These are phyloP conservation scores for Lepidium didymum DNA, from an alignment of 345 rosid genomes.

Conservation along the genomic window DNA sequence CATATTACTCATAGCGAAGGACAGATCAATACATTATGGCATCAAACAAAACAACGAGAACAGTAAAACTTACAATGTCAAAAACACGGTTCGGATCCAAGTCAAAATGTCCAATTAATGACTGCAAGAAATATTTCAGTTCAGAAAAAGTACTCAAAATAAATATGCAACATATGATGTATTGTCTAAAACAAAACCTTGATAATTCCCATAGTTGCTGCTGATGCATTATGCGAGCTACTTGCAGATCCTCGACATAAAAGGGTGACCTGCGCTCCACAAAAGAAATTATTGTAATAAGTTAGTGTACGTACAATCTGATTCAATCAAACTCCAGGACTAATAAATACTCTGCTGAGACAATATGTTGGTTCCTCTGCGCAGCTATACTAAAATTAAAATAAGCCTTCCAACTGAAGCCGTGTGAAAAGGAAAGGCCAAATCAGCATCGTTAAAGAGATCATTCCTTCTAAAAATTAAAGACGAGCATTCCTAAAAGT, in stretches of 20 bases:
- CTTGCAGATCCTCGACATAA: slow-evolving; percentile 75
- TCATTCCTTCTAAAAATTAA: slow-evolving; percentile 4
- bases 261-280: slow-evolving; percentile 65
- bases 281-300: slow-evolving; percentile 5
- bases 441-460: slow-evolving; percentile 7
- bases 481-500: not conserved
- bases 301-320: slow-evolving; percentile 3
- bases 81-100: slow-evolving; percentile 99
- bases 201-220: slow-evolving; percentile 85
- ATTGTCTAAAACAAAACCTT: slow-evolving; percentile 49
- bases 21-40: slow-evolving; percentile 4
- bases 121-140: slow-evolving; percentile 48
- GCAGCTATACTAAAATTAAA: not conserved
- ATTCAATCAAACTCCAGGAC: slow-evolving; percentile 5
- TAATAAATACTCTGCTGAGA: not conserved
- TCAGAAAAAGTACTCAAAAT: slow-evolving; percentile 18
- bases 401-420: slow-evolving; percentile 14
- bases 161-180: not conserved
- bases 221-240: slow-evolving; percentile 50
- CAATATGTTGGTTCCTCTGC: slow-evolving; percentile 1
- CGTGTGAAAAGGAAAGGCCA: slow-evolving; percentile 16
- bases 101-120: slow-evolving; percentile 98
- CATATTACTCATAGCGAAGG: slow-evolving; percentile 5
- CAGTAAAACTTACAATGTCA: slow-evolving; percentile 74
- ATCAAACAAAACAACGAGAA: slow-evolving; percentile 11